A percentile compares a stretch with the other conserved stretches of the same genome.
Evolutionary conservation across 1,284 basidiomycete genomes (phyloP).

Genomic region (Schizophyllum amplum): DNA sequence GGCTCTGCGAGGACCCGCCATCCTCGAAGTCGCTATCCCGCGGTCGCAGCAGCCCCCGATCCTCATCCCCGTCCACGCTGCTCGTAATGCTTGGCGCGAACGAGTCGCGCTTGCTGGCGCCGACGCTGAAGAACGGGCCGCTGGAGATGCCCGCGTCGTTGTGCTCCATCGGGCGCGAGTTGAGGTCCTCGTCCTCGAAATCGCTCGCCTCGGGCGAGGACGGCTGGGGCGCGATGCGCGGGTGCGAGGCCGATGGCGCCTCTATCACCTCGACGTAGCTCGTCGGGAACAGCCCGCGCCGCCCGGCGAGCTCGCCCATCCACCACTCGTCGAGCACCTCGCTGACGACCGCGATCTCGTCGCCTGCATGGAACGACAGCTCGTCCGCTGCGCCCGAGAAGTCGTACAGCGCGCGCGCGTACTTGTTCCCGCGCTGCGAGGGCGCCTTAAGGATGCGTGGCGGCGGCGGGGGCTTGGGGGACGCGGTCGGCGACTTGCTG

Average conservation of each 20-base stretch:
- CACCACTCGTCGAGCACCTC: slow-evolving; percentile 83
- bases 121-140: slow-evolving; percentile 37
- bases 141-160: slow-evolving; percentile 27
- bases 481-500: slow-evolving; percentile 25
- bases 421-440: slow-evolving; percentile 40
- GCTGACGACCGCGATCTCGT: slow-evolving; percentile 64
- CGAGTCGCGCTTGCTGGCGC: slow-evolving; percentile 13
- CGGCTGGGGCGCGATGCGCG: slow-evolving; percentile 10
- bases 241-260: slow-evolving; percentile 19
- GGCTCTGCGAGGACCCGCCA: slow-evolving; percentile 11
- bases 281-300: slow-evolving; percentile 70
- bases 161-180: slow-evolving; percentile 22
- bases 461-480: slow-evolving; percentile 29
- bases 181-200: slow-evolving; percentile 28
- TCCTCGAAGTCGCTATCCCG: slow-evolving; percentile 4
- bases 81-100: slow-evolving; percentile 37
- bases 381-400: slow-evolving; percentile 71
- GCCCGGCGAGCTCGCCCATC: slow-evolving; percentile 66
- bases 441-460: slow-evolving; percentile 39
- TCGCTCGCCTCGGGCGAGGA: slow-evolving; percentile 26
- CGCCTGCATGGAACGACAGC: slow-evolving; percentile 62
- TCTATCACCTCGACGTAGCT: slow-evolving; percentile 51
- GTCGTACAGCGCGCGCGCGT: slow-evolving; percentile 65
- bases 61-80: slow-evolving; percentile 34
- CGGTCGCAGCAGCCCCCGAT: slow-evolving; percentile 17